Base-by-base conservation (phyloP, 2,329 filamentous ascomycete species). In the Ophiostoma sp. region DNA sequence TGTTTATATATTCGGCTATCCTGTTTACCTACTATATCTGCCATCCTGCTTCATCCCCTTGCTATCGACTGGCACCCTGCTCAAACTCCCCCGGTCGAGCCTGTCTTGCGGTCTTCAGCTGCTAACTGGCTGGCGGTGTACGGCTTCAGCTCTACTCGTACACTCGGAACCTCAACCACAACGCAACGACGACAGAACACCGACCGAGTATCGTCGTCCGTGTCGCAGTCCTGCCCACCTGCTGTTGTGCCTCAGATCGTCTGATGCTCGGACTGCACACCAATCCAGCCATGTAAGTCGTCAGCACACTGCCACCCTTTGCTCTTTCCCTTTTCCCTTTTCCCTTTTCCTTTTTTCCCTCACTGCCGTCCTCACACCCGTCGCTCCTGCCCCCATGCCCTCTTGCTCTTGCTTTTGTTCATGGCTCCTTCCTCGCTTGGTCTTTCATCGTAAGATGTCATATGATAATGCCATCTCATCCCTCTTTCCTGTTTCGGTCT, bases 381-480 rank as follows among this genome's bases (percentile, higher is more conserved):
- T 42, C 16, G 40, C 40, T 44, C 60, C 60, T 63, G 60, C 60
- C 36, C 55, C 27, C 55, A 40, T 38, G 27, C 36, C 55, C 55
- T 62, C 60, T 27, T 63, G 38, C 55, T 41, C 38, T 5, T 63
- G 60, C 18, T 6, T 4, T 12, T 62, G 58, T 5, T 14, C 58
- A 40, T 63, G 7, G 60, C 44, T 63, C 60, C 16, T 63, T 63
- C 60, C 40, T 63, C 60, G 14, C 16, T 5, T 42, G 60, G 16
- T 16, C 16, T n/a, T 27, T 18, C 40, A 63, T 63, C 60, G 60
- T 63, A 63, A 63, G 60, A 63, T 63, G 40, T 42, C 40, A 63
- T 62, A 9, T 41, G 58, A 62, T 62, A 62, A 3, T 62, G 4
- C 38, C 14, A 11, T 60, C 11, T 16, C 14, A 11, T 60, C 55